Evolutionary conservation across 495 filamentous ascomycete genomes (phyloP), one percentile per base, ranked within the genome.

Genomic region (Glonium stellatum): DNA sequence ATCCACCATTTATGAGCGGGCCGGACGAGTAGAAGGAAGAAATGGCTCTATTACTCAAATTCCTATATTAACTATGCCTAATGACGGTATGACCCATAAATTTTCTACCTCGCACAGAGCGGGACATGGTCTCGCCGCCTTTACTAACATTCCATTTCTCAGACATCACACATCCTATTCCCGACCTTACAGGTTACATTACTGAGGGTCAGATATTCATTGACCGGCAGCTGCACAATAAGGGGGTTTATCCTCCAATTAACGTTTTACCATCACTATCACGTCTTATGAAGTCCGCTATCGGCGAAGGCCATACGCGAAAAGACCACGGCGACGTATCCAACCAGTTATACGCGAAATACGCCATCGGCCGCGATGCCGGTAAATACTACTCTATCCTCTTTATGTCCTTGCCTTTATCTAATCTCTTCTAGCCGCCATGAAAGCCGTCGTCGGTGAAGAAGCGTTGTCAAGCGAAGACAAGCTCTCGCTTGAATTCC

Each of bases 231-330:
- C 81, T 99, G 23, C 69, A 89, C 80, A 99, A 97, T 81, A 90
- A 91, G 77, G 92, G 91, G 77, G 83, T 99, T 73, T 97, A 93
- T 79, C 95, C 95, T 11, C 95, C 95, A 11, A 99, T 99, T 78
- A 99, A 99, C 80, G 95, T 99, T 63, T 82, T 99, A 35, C 95
- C 93, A 2, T 99, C 93, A 21, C 86, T 99, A 22, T 97, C 95
- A 13, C 95, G 93, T 83, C 88, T 99, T 67, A 99, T 99, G 93
- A 99, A 99, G 73, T 97, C 95, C 66, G 95, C 93, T 69, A 99
- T 99, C 65, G 95, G 95, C 70, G 90, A 96, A 75, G 89, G 88
- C 62, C 92, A 87, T 78, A 97, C 93, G 2, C 87, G 93, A 62
- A 89, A 88, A 76, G 93, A 99, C 71, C 93, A 99, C 76, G 87